Conservation (phyloP, 306 rosid species). For the Trifolium dubium region DNA sequence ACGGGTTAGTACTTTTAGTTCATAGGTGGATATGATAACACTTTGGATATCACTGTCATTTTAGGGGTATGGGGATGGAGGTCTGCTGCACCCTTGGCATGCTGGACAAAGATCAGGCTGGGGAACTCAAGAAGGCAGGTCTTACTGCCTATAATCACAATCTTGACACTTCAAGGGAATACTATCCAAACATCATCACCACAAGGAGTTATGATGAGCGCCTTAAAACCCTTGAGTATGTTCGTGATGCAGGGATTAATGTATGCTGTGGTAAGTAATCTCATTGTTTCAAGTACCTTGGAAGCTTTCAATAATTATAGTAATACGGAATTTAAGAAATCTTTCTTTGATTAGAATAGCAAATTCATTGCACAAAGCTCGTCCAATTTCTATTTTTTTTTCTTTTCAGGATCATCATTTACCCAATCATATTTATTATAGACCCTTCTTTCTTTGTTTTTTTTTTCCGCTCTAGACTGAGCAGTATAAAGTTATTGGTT, state of each 20-base stretch:
- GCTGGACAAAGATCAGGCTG: conserved; percentile 93
- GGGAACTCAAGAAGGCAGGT: conserved; percentile 89
- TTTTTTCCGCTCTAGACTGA: neutral
- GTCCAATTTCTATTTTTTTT: neutral
- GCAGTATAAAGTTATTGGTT: conserved; percentile 16
- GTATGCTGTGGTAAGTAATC: conserved; percentile 82
- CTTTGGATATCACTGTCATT: conserved; percentile 30
- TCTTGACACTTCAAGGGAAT: conserved; percentile 97
- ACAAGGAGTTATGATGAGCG: conserved; percentile 96
- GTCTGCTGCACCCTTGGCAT: conserved; percentile 99
- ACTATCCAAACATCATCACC: conserved; percentile 88
- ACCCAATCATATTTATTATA: neutral
- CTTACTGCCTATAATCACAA: conserved; percentile 98
- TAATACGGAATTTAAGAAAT: conserved; percentile 1
- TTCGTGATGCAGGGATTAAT: conserved; percentile 95
- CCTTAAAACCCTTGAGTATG: conserved; percentile 80
- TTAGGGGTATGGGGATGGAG: conserved; percentile 95
- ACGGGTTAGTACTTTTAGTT: neutral
- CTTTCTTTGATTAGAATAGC: conserved; percentile 22
- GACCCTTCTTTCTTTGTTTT: conserved; percentile 1
- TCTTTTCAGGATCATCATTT: conserved; percentile 14
- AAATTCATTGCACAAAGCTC: neutral
- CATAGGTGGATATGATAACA: neutral
- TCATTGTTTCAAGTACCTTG: conserved; percentile 27
- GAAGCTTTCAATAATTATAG: neutral